Evolutionary conservation across 2,329 filamentous ascomycete species (phyloP), one percentile per base, ranked within the genome.

Genomic region (Lachnellula hyalina): DNA sequence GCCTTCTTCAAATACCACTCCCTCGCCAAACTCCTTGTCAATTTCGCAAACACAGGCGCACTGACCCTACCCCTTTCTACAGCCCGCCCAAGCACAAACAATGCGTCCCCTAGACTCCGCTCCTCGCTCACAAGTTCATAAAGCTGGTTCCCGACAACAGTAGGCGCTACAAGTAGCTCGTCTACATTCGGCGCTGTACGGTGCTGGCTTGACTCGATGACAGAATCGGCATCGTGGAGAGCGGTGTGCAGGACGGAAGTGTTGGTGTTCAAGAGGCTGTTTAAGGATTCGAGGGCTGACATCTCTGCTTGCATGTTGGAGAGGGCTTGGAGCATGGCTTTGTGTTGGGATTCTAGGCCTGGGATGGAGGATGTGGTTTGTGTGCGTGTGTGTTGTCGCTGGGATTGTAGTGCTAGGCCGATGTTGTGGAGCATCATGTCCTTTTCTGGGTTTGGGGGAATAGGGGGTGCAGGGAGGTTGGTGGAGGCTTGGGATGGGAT

Each of bases 381-480:
- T 25, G 80, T 73, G 47, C 87, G 80, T 51, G 84, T 86, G 47
- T 81, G 80, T 58, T 85, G 83, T 15, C 92, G 84, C 59, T 89
- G 85, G 40, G 81, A 75, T 52, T 84, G 77, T 3, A 97, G 76
- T 0, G 85, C 82, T 53, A 80, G 77, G 36, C 86, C 90, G 32
- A 97, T 80, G 45, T 91, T 87, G 51, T 81, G 80, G 3, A 96
- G 79, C 15, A 97, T 81, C 19, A 88, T 86, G 70, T 97, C 91
- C 69, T 96, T 96, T 72, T 97, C 90, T 0, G 94, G 94, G 66
- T 99, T 99, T 0, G 91, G 92, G 0, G 94, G 93, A 34, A 96
- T 90, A 0, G 93, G 92, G 0, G 94, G 93, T 0, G 90, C 83
- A 5, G 86, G 79, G 7, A 84, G 68, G 21, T 78, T 74, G 9